phyloP scores from a whole-genome alignment of 2,329 filamentous ascomycete species.

The Colletotrichum tofieldiae region DNA sequence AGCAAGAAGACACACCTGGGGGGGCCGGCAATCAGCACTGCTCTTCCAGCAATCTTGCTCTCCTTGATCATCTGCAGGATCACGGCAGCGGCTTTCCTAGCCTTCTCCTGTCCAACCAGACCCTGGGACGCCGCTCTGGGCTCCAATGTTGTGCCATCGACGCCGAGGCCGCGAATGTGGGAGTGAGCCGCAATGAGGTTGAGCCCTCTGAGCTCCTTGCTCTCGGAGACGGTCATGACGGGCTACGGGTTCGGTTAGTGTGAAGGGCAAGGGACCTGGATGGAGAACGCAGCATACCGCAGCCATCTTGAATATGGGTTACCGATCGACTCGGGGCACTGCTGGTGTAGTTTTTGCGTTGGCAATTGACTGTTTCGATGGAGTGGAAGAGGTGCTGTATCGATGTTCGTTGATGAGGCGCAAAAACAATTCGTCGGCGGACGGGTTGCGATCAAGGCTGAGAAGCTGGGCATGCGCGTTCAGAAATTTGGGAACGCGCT shows the following conservation, averaged over 20 bases:
- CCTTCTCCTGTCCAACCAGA: slow-evolving; percentile 95
- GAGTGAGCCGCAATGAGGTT: slow-evolving; percentile 99
- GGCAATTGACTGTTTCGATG: neutral
- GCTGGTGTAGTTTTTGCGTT: neutral
- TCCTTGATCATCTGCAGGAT: slow-evolving; percentile 99
- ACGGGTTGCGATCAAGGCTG: slow-evolving; percentile 22
- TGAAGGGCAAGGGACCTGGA: neutral
- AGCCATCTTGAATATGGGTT: slow-evolving; percentile 60
- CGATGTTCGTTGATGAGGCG: slow-evolving; percentile 20
- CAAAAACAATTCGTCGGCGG: slow-evolving; percentile 23
- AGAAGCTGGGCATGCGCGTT: slow-evolving; percentile 30
- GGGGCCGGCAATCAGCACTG: slow-evolving; percentile 94
- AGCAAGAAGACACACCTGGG: slow-evolving; percentile 72
- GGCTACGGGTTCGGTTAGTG: slow-evolving; percentile 56
- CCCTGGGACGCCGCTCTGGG: slow-evolving; percentile 90
- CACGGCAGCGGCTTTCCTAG: slow-evolving; percentile 94
- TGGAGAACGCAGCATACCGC: slow-evolving; percentile 59
- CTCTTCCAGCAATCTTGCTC: slow-evolving; percentile 96
- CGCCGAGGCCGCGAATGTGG: slow-evolving; percentile 95
- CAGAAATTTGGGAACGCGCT: slow-evolving; percentile 42
- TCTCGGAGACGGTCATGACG: slow-evolving; percentile 88
- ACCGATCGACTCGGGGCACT: neutral
- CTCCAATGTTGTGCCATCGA: slow-evolving; percentile 92
- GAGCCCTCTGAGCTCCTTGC: slow-evolving; percentile 94
- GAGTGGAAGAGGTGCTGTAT: neutral